Evolutionary conservation across 2,329 filamentous ascomycete species (phyloP), one percentile per base, ranked within the genome.

Genomic region (Cryphonectria japonica): DNA sequence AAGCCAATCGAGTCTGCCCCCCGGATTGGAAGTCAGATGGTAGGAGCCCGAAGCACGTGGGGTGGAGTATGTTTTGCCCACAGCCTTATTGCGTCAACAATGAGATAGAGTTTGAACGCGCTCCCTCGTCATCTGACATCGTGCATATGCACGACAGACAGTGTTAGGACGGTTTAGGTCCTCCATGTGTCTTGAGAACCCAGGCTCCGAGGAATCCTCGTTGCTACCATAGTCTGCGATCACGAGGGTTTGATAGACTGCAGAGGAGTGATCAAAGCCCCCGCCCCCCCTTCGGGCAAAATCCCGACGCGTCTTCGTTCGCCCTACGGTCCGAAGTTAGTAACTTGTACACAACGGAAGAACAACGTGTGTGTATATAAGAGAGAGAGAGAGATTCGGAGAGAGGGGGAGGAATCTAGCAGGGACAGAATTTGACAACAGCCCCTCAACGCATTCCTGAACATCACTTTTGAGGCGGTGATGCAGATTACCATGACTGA

Each of bases 91-190:
- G 19, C 34, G 34, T 1, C 46, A n/a, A 39, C 59, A 39, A 34
- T 7, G 8, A 61, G 34, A 26, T 39, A 39, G 59, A 61, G 16
- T 37, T 34, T 37, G 19, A 11, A 22, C n/a, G 32, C 5, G 6
- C 1, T 32, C 11, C 59, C 16, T 39, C 32, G 34, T 61, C 59
- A n/a, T 61, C 59, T 61, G 59, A 61, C 59, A n/a, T 8, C 1
- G 34, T 61, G 34, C 59, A 61, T 61, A 39, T 39, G 59, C 34
- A 61, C 34, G 59, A 26, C 34, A 61, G 59, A 60, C 32, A 60
- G 13, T 26, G 22, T 11, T 9, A 14, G 26, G 26, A 7, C 11
- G 13, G 6, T 29, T 14, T 29, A 14, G 14, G 26, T 54, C 50
- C 13, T 3, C n/a, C n/a, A 13, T 13, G n/a, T 54, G 50, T 43